These are phyloP conservation scores for Vitellaria paradoxa DNA, from an alignment of 179 eudicot genomes.

Conservation along the genomic window DNA sequence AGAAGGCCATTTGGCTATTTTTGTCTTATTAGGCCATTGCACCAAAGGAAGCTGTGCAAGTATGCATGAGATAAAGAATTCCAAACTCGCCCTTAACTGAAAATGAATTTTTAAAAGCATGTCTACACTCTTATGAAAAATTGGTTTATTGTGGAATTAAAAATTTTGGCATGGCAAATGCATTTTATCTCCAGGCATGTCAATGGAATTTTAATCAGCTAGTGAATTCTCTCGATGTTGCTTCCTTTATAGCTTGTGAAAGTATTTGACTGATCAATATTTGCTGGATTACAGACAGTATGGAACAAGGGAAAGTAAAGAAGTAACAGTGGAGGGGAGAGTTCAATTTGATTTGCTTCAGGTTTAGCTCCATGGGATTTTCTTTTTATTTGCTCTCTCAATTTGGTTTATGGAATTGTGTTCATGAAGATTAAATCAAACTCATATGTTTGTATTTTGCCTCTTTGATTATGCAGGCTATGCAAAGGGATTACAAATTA, in stretches of 20 bases:
- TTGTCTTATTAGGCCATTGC: no score
- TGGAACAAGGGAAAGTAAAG: slow-evolving; percentile 97
- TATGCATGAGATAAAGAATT: no score
- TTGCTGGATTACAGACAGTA: slow-evolving; percentile 56
- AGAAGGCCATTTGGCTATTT: no score
- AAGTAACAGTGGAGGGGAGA: slow-evolving; percentile 92
- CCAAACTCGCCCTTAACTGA: no score
- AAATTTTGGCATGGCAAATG: background rate
- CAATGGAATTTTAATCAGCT: background rate
- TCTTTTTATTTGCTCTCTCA: slow-evolving; percentile 4
- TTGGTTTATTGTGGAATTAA: background rate
- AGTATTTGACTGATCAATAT: slow-evolving; percentile 16
- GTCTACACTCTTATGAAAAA: no score
- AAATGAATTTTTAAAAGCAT: no score
- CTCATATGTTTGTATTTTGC: background rate
- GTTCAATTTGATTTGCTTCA: slow-evolving; percentile 96
- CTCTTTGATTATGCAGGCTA: slow-evolving; percentile 49
- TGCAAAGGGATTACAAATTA: slow-evolving; percentile 94
- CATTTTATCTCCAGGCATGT: background rate
- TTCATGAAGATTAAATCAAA: background rate
- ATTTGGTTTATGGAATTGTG: background rate
- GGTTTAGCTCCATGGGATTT: slow-evolving; percentile 38
- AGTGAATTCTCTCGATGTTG: background rate
- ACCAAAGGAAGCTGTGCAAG: no score
- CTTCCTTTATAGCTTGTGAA: slow-evolving; percentile 10